Conservation (phyloP, 768 basidiomycete species). For the Cystofilobasidium bisporidii region DNA sequence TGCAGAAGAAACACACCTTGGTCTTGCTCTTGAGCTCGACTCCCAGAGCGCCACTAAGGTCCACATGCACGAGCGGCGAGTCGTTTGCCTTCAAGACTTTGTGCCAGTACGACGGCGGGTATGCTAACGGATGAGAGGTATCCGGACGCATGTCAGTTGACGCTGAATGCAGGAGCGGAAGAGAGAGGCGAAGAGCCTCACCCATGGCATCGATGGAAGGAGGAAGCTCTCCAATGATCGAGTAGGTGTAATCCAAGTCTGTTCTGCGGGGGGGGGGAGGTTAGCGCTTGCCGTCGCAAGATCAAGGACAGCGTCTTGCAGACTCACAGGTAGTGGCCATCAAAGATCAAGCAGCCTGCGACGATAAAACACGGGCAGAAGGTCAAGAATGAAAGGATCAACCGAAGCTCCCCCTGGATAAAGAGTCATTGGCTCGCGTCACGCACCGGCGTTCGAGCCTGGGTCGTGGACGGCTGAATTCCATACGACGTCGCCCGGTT, state of each 20-base stretch:
- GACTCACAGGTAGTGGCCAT: constrained; percentile 16
- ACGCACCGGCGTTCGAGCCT: constrained; percentile 39
- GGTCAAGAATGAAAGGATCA: too few species aligned
- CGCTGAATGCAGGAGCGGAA: too few species aligned
- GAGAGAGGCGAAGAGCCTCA: not conserved
- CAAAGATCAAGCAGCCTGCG: constrained; percentile 8
- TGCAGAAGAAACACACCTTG: constrained; percentile 47
- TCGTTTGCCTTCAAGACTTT: constrained; percentile 60
- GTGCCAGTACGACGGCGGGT: constrained; percentile 70
- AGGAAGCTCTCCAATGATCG: constrained; percentile 4
- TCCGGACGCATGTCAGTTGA: too few species aligned
- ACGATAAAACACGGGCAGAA: too few species aligned
- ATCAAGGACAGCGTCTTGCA: constrained; percentile 58
- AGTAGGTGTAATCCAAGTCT: constrained; percentile 9
- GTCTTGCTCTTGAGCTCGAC: constrained; percentile 63
- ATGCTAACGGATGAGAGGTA: too few species aligned
- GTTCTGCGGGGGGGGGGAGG: constrained; percentile 43
- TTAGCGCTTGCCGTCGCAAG: constrained; percentile 54
- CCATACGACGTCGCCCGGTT: constrained; percentile 75
- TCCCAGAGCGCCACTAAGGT: constrained; percentile 62
- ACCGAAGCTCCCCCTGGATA: too few species aligned
- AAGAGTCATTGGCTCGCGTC: too few species aligned
- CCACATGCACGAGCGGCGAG: constrained; percentile 55
- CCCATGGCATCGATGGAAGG: not conserved
- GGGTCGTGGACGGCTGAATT: constrained; percentile 78